Percentiles rank a stretch among this genome's conserved stretches.
phyloP scores from a whole-genome alignment of 192 early-diverging fungal species.

The Coemansia sp. region DNA sequence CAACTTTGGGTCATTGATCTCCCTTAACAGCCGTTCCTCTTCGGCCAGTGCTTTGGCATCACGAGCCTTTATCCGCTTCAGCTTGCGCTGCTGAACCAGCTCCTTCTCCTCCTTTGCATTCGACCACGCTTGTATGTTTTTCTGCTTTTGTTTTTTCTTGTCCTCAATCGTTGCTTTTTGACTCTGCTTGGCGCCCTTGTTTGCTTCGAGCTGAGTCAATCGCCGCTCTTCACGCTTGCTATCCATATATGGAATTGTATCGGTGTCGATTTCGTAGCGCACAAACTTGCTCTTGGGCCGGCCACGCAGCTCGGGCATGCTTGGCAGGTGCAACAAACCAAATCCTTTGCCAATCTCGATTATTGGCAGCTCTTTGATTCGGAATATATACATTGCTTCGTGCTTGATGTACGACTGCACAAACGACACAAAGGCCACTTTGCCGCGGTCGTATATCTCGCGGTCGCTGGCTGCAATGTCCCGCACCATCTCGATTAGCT shows the following conservation, averaged over 20 bases:
- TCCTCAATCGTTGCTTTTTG: neutral
- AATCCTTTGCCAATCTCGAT: conserved; percentile 73
- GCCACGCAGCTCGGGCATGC: conserved; percentile 85
- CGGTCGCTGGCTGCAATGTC: conserved; percentile 66
- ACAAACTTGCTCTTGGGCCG: conserved; percentile 31
- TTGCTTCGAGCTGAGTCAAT: conserved; percentile 41
- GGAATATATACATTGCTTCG: conserved; percentile 90
- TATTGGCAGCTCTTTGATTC: conserved; percentile 79
- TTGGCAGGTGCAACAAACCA: conserved; percentile 82
- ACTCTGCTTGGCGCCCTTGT: conserved; percentile 15
- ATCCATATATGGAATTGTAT: conserved; percentile 48
- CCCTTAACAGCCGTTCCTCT: conserved; percentile 27
- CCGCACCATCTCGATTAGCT: conserved; percentile 59
- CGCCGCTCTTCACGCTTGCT: conserved; percentile 54
- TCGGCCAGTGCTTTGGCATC: conserved; percentile 22
- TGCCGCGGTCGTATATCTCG: conserved; percentile 76
- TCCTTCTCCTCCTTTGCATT: conserved; percentile 35
- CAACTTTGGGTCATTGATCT: conserved; percentile 41
- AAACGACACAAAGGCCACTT: conserved; percentile 85
- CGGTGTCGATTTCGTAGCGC: conserved; percentile 38
- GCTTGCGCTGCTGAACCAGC: conserved; percentile 42
- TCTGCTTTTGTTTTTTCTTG: conserved; percentile 25
- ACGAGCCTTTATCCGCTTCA: conserved; percentile 30
- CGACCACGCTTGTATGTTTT: conserved; percentile 35
- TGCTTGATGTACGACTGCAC: conserved; percentile 93